A percentile compares a stretch with the other conserved stretches of the same genome.
Conservation (phyloP, 169 alveolate species). For the Cryptosporidium ubiquitum region DNA sequence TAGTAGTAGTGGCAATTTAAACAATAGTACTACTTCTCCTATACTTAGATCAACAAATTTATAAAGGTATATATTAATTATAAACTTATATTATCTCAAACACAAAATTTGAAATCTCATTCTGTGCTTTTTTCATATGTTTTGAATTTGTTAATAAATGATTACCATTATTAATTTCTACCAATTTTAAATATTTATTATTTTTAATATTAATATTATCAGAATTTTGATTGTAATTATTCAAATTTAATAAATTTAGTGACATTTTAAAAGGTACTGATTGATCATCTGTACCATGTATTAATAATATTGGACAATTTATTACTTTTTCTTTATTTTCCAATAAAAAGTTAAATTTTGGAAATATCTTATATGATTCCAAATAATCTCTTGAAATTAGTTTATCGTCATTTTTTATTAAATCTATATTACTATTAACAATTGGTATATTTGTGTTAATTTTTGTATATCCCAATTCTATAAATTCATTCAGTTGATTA, state of each 20-base stretch:
- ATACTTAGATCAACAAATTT: conserved; percentile 8
- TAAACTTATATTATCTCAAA: conserved; percentile 1
- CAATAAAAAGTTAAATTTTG: not conserved
- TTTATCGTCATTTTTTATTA: not conserved
- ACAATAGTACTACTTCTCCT: not conserved
- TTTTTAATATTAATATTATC: not conserved
- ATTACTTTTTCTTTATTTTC: conserved; percentile 10
- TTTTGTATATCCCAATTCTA: not conserved
- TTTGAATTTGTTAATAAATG: conserved; percentile 53
- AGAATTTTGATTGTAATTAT: not conserved
- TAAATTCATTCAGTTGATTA: conserved; percentile 38
- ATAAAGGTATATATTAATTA: not conserved
- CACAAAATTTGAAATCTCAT: conserved; percentile 10
- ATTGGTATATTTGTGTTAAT: conserved; percentile 16
- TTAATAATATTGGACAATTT: conserved; percentile 29
- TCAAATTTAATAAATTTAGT: conserved; percentile 16
- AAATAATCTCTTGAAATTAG: conserved; percentile 20
- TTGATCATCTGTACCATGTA: conserved; percentile 63
- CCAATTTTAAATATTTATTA: not conserved
- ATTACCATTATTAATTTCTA: conserved; percentile 6
- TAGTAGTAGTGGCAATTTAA: not conserved
- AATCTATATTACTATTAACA: not conserved
- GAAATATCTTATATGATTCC: conserved; percentile 37
- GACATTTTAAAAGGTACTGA: conserved; percentile 60
- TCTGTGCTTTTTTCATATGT: conserved; percentile 62